These are phyloP conservation scores for Wallacemonas sp. DNA, from an alignment of 208 protist species.

Conservation along the genomic window DNA sequence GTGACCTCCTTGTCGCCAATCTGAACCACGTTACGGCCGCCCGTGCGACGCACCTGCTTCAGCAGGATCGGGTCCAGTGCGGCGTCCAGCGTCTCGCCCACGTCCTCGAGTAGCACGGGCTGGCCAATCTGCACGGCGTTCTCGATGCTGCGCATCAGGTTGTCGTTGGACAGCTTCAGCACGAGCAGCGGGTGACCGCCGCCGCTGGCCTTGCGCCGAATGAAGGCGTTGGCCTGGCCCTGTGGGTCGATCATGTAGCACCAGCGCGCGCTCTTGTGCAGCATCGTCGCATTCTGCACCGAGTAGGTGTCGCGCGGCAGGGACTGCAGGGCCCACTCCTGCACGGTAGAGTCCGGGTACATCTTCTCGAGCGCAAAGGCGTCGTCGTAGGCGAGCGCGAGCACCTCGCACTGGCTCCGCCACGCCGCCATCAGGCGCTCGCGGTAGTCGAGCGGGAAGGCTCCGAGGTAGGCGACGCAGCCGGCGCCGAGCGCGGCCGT, in stretches of 20 bases:
- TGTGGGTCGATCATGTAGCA: constrained; percentile 95
- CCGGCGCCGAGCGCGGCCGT: constrained; percentile 85
- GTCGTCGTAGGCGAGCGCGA: constrained; percentile 64
- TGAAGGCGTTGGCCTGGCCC: constrained; percentile 94
- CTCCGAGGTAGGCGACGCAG: constrained; percentile 89
- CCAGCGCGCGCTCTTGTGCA: constrained; percentile 84
- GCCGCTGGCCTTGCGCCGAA: constrained; percentile 83
- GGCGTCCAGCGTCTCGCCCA: constrained; percentile 95
- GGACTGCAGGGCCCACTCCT: constrained; percentile 93
- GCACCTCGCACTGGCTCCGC: constrained; percentile 53
- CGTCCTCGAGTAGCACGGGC: constrained; percentile 95
- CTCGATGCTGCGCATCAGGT: constrained; percentile 93
- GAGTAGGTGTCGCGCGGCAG: constrained; percentile 94
- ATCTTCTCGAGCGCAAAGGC: constrained; percentile 87
- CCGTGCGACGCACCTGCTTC: constrained; percentile 90
- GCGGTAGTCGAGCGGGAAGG: constrained; percentile 86
- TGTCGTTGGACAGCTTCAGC: constrained; percentile 90
- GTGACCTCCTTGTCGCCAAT: constrained; percentile 94
- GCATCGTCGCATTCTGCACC: constrained; percentile 91
- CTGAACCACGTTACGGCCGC: constrained; percentile 84
- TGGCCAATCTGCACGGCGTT: constrained; percentile 93
- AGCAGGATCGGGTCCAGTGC: constrained; percentile 94
- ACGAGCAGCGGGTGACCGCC: constrained; percentile 77
- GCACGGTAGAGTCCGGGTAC: constrained; percentile 85
- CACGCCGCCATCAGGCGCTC: constrained; percentile 64